Evolutionary conservation across 1,284 basidiomycete species (phyloP).

Genomic region (Ceratobasidium sp.): DNA sequence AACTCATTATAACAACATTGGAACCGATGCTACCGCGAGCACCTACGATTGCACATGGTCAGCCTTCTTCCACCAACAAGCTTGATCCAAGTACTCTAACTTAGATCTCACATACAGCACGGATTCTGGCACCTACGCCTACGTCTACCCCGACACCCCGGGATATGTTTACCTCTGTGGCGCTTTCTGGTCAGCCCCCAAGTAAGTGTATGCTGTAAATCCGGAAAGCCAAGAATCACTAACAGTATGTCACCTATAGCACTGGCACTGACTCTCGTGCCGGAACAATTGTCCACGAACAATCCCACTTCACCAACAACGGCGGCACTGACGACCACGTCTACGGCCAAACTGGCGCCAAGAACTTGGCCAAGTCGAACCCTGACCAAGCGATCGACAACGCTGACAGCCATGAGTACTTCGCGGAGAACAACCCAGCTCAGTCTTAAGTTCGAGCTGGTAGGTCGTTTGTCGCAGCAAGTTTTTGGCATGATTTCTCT

Average conservation of each 20-base stretch:
- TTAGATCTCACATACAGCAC: neutral
- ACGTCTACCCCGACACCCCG: constrained; percentile 34
- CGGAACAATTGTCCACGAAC: constrained; percentile 47
- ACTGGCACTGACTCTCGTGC: constrained; percentile 48
- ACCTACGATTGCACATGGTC: constrained; percentile 47
- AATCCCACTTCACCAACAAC: constrained; percentile 47
- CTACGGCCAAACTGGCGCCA: constrained; percentile 43
- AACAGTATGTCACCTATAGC: constrained; percentile 7
- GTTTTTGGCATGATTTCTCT: neutral
- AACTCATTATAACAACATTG: constrained; percentile 42
- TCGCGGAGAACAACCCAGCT: constrained; percentile 44
- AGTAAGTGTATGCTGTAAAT: constrained; percentile 7
- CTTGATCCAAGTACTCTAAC: neutral
- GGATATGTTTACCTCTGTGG: constrained; percentile 47
- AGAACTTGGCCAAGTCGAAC: constrained; percentile 43
- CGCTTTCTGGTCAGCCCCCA: constrained; percentile 48
- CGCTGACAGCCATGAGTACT: constrained; percentile 46
- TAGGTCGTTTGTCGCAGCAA: neutral
- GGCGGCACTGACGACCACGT: constrained; percentile 46
- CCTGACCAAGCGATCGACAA: constrained; percentile 34
- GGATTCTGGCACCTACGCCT: constrained; percentile 18
- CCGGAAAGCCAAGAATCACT: neutral
- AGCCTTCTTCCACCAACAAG: neutral
- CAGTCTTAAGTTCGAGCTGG: neutral
- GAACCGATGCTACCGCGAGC: constrained; percentile 34